Base-by-base conservation (phyloP, 2,329 filamentous ascomycete genomes). In the Knufia petricola region DNA sequence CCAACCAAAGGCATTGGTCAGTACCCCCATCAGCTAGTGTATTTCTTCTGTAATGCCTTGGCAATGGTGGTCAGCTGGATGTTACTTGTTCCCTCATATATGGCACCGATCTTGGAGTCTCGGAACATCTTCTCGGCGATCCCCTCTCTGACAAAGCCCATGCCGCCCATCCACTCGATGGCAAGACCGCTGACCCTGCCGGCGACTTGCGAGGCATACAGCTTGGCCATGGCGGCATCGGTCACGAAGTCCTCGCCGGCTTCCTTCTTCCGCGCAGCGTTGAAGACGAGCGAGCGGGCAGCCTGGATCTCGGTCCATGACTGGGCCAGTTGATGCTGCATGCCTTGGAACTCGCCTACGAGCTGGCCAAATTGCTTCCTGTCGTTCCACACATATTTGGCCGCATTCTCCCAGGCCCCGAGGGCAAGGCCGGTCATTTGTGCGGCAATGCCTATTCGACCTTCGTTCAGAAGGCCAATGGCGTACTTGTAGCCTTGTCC, bases 121-220 rank as follows among this genome's bases (percentile, higher is more conserved):
- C 92, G 77, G 77, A 84, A 98, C 73, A 84, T 95, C 79, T 98
- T 98, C 79, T 98, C 92, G 0, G 92, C 92, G 50, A 95, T 81
- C 0, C 92, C 92, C 67, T 98, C 92, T 38, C 92, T 76, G 13
- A 98, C 92, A 61, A 98, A 98, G 39, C 92, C 92, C 92, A 98
- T 96, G 37, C 92, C 92, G 41, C 92, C 92, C 90, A 96, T 96
- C 92, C 92, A 98, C 71, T 98, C 92, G 23, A 98, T 81, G 0
- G 90, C 92, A 42, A 85, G 77, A 4, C 89, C 82, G 48, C 84
- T 85, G 17, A 98, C 90, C 48, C 80, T 81, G 17, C 86, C 85
- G 0, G 92, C 92, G 26, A 98, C 87, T 70, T 98, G 92, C 3
- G 86, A 92, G 2, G 92, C 81, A 65, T 85, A 95, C 48, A 98